These are phyloP conservation scores for Plantago elongata DNA, from an alignment of 257 asterid genomes.

Conservation along the genomic window DNA sequence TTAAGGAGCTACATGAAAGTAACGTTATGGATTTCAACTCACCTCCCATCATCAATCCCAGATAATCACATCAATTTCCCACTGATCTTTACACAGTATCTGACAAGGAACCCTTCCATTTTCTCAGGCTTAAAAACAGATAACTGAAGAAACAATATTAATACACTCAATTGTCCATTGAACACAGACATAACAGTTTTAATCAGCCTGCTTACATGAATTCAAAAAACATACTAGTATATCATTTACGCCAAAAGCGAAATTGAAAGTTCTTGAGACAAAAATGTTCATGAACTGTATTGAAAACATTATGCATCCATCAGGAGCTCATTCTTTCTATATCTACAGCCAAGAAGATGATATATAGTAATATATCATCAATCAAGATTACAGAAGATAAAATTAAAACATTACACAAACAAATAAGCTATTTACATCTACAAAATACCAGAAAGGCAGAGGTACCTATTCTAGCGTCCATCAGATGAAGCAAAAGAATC, in stretches of 20 bases:
- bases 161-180: too few species aligned
- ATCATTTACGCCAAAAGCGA: neutral
- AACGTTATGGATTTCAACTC: conserved; percentile 8
- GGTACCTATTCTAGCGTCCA: conserved; percentile 43
- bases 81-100: neutral
- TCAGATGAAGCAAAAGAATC: conserved; percentile 83
- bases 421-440: conserved; percentile 22
- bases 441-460: neutral
- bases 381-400: conserved; percentile 5
- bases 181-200: conserved; percentile 12
- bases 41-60: neutral
- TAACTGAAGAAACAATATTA: too few species aligned
- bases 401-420: conserved; percentile 12
- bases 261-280: neutral
- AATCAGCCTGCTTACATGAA: neutral
- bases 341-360: neutral
- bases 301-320: conserved; percentile 3
- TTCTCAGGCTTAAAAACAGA: neutral
- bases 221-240: neutral
- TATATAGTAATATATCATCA: neutral
- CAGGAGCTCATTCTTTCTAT: neutral
- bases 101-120: conserved; percentile 3
- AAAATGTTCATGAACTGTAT: neutral
- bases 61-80: neutral
- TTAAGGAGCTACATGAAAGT: too few species aligned